Evolutionary conservation across 345 rosid species (phyloP), one percentile per base, ranked within the genome.

Genomic region (Zanthoxylum bungeanum): DNA sequence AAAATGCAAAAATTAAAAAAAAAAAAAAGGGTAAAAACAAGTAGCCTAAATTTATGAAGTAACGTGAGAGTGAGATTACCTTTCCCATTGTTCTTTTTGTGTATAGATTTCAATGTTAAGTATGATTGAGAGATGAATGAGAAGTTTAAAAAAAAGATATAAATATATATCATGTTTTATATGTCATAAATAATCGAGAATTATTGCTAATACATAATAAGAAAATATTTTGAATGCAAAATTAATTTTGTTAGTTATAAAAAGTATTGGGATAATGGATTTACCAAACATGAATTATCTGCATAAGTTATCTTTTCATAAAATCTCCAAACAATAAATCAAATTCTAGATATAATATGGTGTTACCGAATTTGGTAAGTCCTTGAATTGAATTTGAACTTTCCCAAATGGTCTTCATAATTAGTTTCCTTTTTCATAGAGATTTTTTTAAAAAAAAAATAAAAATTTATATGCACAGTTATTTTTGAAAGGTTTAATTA

Each of bases 361-460:
- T 6, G 2, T 7, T 2, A 34, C 22, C 42, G 9, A 49, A 66
- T 34, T 22, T 6, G 22, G 60, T 66, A 22, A 22, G 31, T 7
- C 24, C 51, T 66, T 66, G 7, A 66, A n/a, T 49, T n/a, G 30
- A n/a, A n/a, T n/a, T n/a, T n/a, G n/a, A 49, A 66, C 24, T 21
- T 66, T 21, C 57, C 46, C 2, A 14, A 24, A 66, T 30, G 7
- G 14, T 31, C 56, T 19, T 34, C 30, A 12, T n/a, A n/a, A 33
- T 4, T 66, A 3, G 22, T 66, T 33, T 36, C 47, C 24, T 30
- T 50, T 34, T 14, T 19, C n/a, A n/a, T n/a, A n/a, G n/a, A n/a
- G n/a, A n/a, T n/a, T n/a, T n/a, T n/a, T n/a, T n/a, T n/a, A n/a
- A n/a, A n/a, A n/a, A n/a, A n/a, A n/a, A n/a, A n/a, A n/a, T n/a